These are phyloP conservation scores for Peribolospora baueri DNA, from an alignment of 768 basidiomycete species.

Conservation along the genomic window DNA sequence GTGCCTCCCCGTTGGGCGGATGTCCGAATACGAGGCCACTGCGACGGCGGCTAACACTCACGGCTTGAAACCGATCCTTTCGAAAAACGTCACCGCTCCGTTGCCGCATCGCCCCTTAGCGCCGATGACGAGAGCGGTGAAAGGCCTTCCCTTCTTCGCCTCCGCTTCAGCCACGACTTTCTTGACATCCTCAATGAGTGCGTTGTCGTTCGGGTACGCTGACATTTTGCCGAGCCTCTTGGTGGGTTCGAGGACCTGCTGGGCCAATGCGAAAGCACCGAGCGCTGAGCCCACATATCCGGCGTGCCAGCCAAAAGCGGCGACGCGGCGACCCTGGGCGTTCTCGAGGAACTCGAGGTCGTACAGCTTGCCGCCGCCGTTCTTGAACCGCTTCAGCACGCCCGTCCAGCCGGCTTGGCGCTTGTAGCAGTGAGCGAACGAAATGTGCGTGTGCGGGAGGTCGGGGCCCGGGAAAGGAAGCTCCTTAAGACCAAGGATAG, in stretches of 20 bases:
- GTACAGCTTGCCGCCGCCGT: slow-evolving; percentile 63
- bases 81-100: slow-evolving; percentile 83
- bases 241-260: slow-evolving; percentile 31
- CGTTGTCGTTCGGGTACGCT: slow-evolving; percentile 60
- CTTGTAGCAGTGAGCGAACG: slow-evolving; percentile 97
- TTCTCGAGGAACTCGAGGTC: slow-evolving; percentile 91
- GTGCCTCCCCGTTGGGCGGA: background rate
- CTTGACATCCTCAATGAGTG: slow-evolving; percentile 57
- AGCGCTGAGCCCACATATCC: slow-evolving; percentile 91
- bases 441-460: slow-evolving; percentile 80
- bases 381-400: slow-evolving; percentile 60
- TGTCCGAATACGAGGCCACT: background rate
- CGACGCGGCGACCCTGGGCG: slow-evolving; percentile 59
- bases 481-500: slow-evolving; percentile 91
- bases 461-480: slow-evolving; percentile 41
- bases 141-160: slow-evolving; percentile 25
- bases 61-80: slow-evolving; percentile 87
- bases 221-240: slow-evolving; percentile 40
- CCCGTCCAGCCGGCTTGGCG: slow-evolving; percentile 74
- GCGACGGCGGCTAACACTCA: slow-evolving; percentile 23
- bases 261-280: slow-evolving; percentile 43
- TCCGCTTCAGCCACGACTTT: slow-evolving; percentile 38
- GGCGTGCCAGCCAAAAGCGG: slow-evolving; percentile 93
- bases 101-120: slow-evolving; percentile 83
- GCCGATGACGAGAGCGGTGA: slow-evolving; percentile 81